Evolutionary conservation across 768 basidiomycete species (phyloP).

Genomic region (Scleroderma bovista): DNA sequence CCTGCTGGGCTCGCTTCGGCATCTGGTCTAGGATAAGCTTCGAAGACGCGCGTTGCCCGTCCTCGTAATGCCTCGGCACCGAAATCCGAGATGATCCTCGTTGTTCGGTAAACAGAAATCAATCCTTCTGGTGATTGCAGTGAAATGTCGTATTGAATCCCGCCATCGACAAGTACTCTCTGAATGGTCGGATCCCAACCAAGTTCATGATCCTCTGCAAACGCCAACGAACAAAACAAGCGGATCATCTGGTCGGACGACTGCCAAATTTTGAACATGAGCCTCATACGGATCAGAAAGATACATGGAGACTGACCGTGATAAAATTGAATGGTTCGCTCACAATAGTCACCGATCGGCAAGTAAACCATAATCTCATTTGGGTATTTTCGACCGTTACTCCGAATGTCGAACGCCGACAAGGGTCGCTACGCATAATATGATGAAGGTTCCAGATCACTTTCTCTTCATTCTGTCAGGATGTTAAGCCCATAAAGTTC

Average conservation of each 20-base stretch:
- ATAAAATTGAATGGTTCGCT: conserved; percentile 12
- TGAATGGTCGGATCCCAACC: conserved; percentile 1
- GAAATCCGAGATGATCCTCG: neutral
- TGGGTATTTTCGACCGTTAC: conserved; percentile 20
- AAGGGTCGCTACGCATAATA: conserved; percentile 21
- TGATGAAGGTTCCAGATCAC: conserved; percentile 17
- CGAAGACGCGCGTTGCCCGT: neutral
- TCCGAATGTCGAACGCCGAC: conserved; percentile 19
- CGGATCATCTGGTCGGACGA: neutral
- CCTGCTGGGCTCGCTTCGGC: neutral
- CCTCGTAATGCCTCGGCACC: neutral
- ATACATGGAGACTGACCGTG: neutral
- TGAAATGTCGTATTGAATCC: neutral
- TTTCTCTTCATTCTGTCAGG: conserved; percentile 2
- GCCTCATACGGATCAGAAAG: neutral
- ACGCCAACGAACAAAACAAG: conserved; percentile 1
- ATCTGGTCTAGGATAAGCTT: neutral
- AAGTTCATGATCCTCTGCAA: neutral
- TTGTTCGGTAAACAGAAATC: neutral
- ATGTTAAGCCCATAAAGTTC: no score
- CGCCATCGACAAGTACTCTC: neutral
- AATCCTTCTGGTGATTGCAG: neutral
- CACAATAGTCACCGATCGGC: conserved; percentile 16
- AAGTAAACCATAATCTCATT: conserved; percentile 25
- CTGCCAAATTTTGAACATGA: neutral